These are phyloP conservation scores for Insectozyma bohioensis DNA, from an alignment of 1,139 yeast genomes.

Conservation along the genomic window DNA sequence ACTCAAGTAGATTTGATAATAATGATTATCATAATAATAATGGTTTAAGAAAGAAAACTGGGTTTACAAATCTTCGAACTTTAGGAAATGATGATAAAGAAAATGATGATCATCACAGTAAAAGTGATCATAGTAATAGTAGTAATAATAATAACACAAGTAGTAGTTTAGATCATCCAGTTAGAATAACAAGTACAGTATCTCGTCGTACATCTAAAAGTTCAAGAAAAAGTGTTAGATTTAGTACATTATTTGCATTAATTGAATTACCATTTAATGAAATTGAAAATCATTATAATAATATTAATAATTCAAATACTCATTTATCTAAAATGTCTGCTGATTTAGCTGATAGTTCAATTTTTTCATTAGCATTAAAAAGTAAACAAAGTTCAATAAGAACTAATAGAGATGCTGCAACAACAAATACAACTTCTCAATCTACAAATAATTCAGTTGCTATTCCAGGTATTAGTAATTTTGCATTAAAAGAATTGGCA, in stretches of 20 bases:
- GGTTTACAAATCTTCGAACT: constrained; percentile 35
- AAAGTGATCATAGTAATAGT: constrained; percentile 1
- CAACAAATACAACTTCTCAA: constrained; percentile 8
- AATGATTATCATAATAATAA: constrained; percentile 3
- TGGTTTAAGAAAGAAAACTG: constrained; percentile 38
- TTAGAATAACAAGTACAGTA: constrained; percentile 13
- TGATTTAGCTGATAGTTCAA: constrained; percentile 36
- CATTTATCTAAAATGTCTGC: constrained; percentile 15
- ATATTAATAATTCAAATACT: constrained; percentile 4
- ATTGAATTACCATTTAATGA: constrained; percentile 43
- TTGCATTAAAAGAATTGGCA: constrained; percentile 68
- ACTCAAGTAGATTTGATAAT: constrained; percentile 13
- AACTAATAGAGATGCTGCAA: constrained; percentile 14
- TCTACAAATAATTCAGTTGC: constrained; percentile 36
- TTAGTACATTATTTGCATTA: constrained; percentile 41
- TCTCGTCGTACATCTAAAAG: constrained; percentile 10
- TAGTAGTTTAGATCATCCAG: too few relatives aligned
- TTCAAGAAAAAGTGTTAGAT: constrained; percentile 29
- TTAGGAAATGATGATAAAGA: constrained; percentile 8
- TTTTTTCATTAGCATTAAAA: constrained; percentile 33
- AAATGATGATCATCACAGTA: not conserved
- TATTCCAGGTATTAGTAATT: constrained; percentile 63
- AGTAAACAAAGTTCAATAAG: constrained; percentile 22
- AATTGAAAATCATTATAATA: constrained; percentile 8
- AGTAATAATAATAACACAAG: not conserved